Conservation (phyloP, 2,329 filamentous ascomycete genomes). For the Colletotrichum orbiculare region DNA sequence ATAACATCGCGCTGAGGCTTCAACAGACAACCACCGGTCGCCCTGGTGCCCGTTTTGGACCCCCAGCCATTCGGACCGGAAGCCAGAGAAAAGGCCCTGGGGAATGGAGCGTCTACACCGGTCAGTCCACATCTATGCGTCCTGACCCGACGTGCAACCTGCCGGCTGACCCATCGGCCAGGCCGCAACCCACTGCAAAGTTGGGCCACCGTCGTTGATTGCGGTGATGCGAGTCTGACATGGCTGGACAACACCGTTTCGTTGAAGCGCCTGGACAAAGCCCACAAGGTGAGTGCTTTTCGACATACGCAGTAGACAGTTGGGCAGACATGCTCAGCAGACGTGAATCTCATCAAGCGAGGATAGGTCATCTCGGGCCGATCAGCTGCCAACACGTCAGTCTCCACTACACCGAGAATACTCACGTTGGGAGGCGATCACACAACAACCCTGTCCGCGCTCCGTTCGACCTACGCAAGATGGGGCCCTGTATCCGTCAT, state of each 20-base stretch:
- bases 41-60: constrained; percentile 44
- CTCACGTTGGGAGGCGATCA: constrained; percentile 75
- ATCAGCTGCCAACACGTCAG: constrained; percentile 53
- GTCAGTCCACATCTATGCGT: constrained; percentile 7
- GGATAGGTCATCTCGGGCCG: constrained; percentile 46
- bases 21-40: constrained; percentile 40
- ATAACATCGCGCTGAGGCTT: background rate
- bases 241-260: constrained; percentile 82
- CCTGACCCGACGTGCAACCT: too few species aligned
- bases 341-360: background rate
- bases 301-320: background rate
- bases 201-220: constrained; percentile 70
- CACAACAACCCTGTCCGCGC: constrained; percentile 70
- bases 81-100: constrained; percentile 39
- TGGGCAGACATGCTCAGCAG: background rate
- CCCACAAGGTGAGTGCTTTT: constrained; percentile 57
- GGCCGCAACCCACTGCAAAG: constrained; percentile 34
- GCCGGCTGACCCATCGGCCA: constrained; percentile 27
- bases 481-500: constrained; percentile 71
- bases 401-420: constrained; percentile 61
- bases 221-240: constrained; percentile 81
- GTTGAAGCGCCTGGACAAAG: constrained; percentile 78
- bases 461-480: constrained; percentile 66
- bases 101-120: constrained; percentile 43
- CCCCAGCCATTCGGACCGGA: constrained; percentile 42